Evolutionary conservation across 2,329 filamentous ascomycete species (phyloP).

Genomic region (Eutypella sp.): DNA sequence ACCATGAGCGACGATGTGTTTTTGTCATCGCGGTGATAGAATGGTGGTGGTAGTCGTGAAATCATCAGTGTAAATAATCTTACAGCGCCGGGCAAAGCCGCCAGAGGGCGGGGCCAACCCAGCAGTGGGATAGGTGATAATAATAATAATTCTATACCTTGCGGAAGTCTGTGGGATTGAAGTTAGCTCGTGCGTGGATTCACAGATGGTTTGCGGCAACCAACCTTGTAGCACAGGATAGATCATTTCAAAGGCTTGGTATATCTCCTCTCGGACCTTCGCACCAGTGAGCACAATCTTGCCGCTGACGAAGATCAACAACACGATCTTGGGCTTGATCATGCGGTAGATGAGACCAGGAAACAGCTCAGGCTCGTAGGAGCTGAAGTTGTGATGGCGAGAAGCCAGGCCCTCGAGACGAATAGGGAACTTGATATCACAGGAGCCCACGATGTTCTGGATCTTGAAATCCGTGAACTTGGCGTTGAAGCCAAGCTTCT

Average conservation of each 20-base stretch:
- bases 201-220: constrained; percentile 23
- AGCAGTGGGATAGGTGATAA: constrained; percentile 12
- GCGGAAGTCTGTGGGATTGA: constrained; percentile 48
- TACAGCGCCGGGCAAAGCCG: constrained; percentile 16
- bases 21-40: constrained; percentile 4
- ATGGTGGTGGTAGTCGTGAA: constrained; percentile 20
- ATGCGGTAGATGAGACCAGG: constrained; percentile 99
- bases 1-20: constrained; percentile 5
- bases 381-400: constrained; percentile 98
- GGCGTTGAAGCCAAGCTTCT: constrained; percentile 98
- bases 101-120: constrained; percentile 4
- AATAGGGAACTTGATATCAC: constrained; percentile 99
- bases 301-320: constrained; percentile 95
- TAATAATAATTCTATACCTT: constrained; percentile 44
- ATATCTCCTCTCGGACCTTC: constrained; percentile 97
- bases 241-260: constrained; percentile 94
- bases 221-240: constrained; percentile 87
- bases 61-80: constrained; percentile 25
- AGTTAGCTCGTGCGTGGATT: constrained; percentile 2
- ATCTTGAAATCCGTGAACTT: constrained; percentile 99
- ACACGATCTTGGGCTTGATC: constrained; percentile 99
- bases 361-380: constrained; percentile 97
- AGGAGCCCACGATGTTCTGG: constrained; percentile 97
- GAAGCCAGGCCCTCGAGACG: constrained; percentile 92
- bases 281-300: constrained; percentile 98